phyloP scores from a whole-genome alignment of 2,329 filamentous ascomycete species.

The Dactylonectria estremocensis region DNA sequence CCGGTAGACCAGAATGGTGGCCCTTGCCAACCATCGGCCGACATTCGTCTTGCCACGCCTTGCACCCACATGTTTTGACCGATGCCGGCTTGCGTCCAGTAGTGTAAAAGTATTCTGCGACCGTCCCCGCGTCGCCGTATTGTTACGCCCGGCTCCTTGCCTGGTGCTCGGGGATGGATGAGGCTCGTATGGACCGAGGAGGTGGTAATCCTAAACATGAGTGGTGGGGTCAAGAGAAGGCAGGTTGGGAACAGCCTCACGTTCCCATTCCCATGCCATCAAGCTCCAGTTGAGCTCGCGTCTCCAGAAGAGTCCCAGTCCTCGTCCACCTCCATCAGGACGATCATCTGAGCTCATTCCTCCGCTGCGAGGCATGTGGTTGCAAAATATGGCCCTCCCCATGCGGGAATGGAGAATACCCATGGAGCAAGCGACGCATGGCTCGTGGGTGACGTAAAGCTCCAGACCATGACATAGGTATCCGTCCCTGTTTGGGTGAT shows the following conservation, averaged over 20 bases:
- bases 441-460: constrained; percentile 95
- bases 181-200: constrained; percentile 56
- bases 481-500: constrained; percentile 80
- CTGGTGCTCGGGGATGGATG: constrained; percentile 40
- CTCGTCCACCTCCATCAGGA: constrained; percentile 69
- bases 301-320: constrained; percentile 79
- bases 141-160: constrained; percentile 21
- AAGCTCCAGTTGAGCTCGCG: constrained; percentile 90
- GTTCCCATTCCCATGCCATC: constrained; percentile 83
- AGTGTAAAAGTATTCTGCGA: constrained; percentile 36
- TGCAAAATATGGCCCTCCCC: constrained; percentile 85
- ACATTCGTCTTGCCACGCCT: constrained; percentile 29
- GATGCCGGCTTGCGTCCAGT: constrained; percentile 31
- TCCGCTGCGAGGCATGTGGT: constrained; percentile 85
- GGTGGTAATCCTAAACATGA: constrained; percentile 66
- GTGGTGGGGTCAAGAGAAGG: constrained; percentile 63
- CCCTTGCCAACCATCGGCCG: constrained; percentile 27
- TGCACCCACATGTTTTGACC: constrained; percentile 27
- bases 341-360: constrained; percentile 85
- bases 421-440: constrained; percentile 98
- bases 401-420: constrained; percentile 95
- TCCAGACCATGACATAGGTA: constrained; percentile 96
- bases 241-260: constrained; percentile 57
- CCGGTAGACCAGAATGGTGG: constrained; percentile 41
- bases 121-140: constrained; percentile 31